These are phyloP conservation scores for Trichoderma cornu-damae DNA, from an alignment of 2,329 filamentous ascomycete species.

Conservation along the genomic window DNA sequence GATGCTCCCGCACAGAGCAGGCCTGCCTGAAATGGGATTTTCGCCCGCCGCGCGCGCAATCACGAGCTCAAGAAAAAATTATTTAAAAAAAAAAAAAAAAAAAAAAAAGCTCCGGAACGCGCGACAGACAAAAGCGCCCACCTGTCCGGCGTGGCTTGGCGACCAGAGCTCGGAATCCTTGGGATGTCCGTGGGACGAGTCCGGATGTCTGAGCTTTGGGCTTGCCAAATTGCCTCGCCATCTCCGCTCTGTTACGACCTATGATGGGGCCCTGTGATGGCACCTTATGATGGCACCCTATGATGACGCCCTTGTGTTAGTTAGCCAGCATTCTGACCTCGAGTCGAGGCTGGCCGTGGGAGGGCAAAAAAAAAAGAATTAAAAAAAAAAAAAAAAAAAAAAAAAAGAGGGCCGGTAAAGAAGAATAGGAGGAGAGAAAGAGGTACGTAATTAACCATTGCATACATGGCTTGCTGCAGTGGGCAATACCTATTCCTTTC, in stretches of 20 bases:
- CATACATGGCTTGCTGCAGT: neutral
- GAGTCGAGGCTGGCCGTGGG: neutral
- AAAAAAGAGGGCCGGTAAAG: too few species aligned
- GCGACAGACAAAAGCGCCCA: neutral
- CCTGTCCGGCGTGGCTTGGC: conserved; percentile 14
- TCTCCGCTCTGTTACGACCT: conserved; percentile 1
- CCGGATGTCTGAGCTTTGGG: neutral
- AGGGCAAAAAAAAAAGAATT: neutral
- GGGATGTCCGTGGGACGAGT: conserved; percentile 4
- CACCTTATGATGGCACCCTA: too few species aligned
- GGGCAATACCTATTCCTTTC: neutral
- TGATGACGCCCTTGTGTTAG: too few species aligned
- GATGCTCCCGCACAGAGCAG: neutral
- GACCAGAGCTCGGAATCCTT: neutral
- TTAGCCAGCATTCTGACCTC: neutral
- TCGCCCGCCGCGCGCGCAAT: neutral
- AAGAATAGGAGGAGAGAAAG: neutral
- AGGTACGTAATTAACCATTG: conserved; percentile 11
- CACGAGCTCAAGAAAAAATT: conserved; percentile 10
- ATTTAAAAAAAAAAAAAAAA: too few species aligned
- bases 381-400: neutral
- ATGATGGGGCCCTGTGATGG: too few species aligned
- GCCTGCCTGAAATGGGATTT: neutral
- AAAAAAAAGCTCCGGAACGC: too few species aligned
- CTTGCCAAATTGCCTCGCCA: conserved; percentile 7